These are phyloP conservation scores for Monosporascus sp. DNA, from an alignment of 2,329 filamentous ascomycete species.

Conservation along the genomic window DNA sequence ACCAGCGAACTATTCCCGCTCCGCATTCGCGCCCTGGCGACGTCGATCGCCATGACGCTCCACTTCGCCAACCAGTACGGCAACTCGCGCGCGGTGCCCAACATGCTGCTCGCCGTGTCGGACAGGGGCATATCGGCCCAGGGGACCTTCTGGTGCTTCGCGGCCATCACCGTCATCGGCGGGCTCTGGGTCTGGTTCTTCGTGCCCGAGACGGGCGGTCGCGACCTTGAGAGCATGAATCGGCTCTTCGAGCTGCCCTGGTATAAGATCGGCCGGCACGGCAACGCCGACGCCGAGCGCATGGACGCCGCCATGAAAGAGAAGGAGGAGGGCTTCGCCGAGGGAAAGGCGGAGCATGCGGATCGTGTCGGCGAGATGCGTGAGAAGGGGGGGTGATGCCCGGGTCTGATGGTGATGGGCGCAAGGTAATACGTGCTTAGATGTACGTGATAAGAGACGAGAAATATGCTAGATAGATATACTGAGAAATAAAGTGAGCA, in stretches of 20 bases:
- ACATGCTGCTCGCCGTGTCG: slow-evolving; percentile 55
- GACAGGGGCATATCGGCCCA: slow-evolving; percentile 47
- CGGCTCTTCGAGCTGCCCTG: slow-evolving; percentile 66
- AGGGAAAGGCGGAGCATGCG: slow-evolving; percentile 29
- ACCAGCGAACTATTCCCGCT: slow-evolving; percentile 75
- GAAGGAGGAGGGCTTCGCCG: slow-evolving; percentile 33
- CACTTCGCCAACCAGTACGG: slow-evolving; percentile 78
- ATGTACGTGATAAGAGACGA: no score
- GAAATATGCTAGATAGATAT: no score
- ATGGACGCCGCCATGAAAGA: slow-evolving; percentile 38
- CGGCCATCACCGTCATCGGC: slow-evolving; percentile 60
- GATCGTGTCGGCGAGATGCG: slow-evolving; percentile 20
- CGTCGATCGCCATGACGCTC: slow-evolving; percentile 68
- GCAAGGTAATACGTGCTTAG: no score
- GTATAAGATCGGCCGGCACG: slow-evolving; percentile 63
- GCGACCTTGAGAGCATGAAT: slow-evolving; percentile 65
- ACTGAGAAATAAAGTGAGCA: no score
- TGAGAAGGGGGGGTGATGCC: neutral
- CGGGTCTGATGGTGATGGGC: no score
- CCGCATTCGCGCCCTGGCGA: slow-evolving; percentile 64
- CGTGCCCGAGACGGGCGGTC: slow-evolving; percentile 66
- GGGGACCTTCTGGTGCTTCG: slow-evolving; percentile 76
- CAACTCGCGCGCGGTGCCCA: slow-evolving; percentile 67
- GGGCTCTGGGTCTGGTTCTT: slow-evolving; percentile 66
- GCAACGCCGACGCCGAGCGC: slow-evolving; percentile 45